Base-by-base conservation (phyloP, 176 grass and related monocot species). In the Secale cereale region DNA sequence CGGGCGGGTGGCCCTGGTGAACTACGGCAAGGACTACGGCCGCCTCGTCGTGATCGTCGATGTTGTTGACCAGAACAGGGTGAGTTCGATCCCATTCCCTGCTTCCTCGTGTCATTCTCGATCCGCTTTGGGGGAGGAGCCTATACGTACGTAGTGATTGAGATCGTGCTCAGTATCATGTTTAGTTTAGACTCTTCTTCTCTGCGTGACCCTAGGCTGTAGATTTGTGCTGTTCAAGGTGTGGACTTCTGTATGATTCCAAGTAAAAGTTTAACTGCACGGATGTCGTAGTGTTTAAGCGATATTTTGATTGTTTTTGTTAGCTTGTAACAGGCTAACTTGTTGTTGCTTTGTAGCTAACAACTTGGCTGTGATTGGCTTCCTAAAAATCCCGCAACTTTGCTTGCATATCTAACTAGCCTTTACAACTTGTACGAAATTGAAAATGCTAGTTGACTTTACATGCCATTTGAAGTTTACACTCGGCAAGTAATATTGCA, bases 11-110 rank as follows among this genome's bases (percentile, higher is more conserved):
- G 94, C 94, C 64, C 79, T 94, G 11, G 83, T 97, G 36, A 97
- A 94, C 89, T 97, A 97, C 68, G 94, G 94, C 56, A 97, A 97
- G 85, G 94, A 97, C 28, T 97, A 94, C 68, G 94, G 91, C 61
- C 85, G 80, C 59, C 87, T 97, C n/a, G 94, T 97, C 68, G 94
- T 97, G 25, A 97, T 97, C 85, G 91, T 97, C 68, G 94, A 97
- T 37, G 79, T 97, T 64, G 74, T 97, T 25, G 94, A 97, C 65
- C 92, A 97, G 88, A 94, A 94, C 77, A 74, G 92, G 79, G 94
- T 97, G 80, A 83, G 75, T 76, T 14, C 8, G 63, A 70, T 63
- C 64, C 64, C 32, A 70, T 22, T 7, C 27, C 1, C 17, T 7
- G 1, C 20, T 19, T 4, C 7, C 4, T 29, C 2, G 1, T 64